Evolutionary conservation across 768 basidiomycete genomes (phyloP).

Genomic region (Polyporus arcularius): DNA sequence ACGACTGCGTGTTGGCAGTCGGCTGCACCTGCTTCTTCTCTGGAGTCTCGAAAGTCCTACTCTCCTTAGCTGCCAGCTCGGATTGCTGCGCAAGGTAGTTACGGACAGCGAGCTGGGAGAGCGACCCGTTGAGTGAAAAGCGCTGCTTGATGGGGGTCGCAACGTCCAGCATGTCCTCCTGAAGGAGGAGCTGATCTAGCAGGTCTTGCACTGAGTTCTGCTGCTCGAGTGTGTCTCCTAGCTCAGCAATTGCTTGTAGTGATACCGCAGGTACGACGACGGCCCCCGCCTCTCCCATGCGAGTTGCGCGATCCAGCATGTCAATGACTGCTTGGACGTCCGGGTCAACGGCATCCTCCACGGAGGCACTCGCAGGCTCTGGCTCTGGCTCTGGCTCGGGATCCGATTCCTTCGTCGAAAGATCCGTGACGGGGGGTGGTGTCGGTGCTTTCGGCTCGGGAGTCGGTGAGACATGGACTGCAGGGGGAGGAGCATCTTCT

Average conservation of each 20-base stretch:
- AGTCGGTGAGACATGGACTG: background rate
- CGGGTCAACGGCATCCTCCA: slow-evolving; percentile 2
- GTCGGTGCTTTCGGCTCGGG: no score
- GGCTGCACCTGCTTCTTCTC: slow-evolving; percentile 2
- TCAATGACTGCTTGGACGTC: slow-evolving; percentile 15
- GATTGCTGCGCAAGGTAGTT: slow-evolving; percentile 16
- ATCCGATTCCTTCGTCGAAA: background rate
- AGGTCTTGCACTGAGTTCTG: slow-evolving; percentile 16
- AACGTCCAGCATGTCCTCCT: slow-evolving; percentile 15
- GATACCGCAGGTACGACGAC: slow-evolving; percentile 10
- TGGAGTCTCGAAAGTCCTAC: background rate
- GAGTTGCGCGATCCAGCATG: slow-evolving; percentile 13
- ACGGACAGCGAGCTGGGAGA: slow-evolving; percentile 9
- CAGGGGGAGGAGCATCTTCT: background rate
- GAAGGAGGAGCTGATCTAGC: slow-evolving; percentile 16
- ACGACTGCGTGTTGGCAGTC: slow-evolving; percentile 1
- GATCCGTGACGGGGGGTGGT: no score
- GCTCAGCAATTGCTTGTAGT: background rate
- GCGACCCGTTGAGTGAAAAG: slow-evolving; percentile 15
- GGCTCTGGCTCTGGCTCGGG: background rate
- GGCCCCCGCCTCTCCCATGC: slow-evolving; percentile 8
- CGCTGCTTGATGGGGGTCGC: slow-evolving; percentile 20
- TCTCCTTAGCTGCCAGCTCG: slow-evolving; percentile 2
- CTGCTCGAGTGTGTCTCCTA: background rate
- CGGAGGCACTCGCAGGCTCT: background rate